These are phyloP conservation scores for Solanum bukasovii DNA, from an alignment of 257 asterid genomes.

Conservation along the genomic window DNA sequence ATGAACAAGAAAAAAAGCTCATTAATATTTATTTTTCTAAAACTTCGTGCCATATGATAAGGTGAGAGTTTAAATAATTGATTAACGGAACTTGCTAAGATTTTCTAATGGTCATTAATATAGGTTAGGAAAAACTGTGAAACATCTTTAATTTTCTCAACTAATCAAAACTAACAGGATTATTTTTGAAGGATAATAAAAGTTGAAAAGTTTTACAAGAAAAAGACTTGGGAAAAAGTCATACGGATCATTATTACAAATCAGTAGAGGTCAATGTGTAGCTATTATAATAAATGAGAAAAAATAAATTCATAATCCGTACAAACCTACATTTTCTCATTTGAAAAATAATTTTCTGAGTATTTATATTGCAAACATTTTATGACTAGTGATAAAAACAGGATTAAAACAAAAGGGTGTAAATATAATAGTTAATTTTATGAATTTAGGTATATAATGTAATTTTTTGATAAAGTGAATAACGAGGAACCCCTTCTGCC, in stretches of 20 bases:
- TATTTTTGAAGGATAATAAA: background rate
- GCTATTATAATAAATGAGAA: background rate
- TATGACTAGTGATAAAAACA: background rate
- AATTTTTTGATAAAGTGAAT: background rate
- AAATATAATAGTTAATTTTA: background rate
- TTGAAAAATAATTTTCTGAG: background rate
- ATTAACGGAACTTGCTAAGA: too few relatives aligned
- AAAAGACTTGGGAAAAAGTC: background rate
- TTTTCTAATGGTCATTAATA: background rate
- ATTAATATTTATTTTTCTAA: too few relatives aligned
- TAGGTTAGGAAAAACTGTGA: background rate
- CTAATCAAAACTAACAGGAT: background rate
- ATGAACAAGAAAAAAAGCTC: background rate
- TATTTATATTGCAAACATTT: background rate
- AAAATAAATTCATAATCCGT: background rate
- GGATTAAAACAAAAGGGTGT: background rate
- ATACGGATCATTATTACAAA: background rate
- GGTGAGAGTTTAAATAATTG: rapidly evolving
- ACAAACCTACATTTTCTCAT: background rate
- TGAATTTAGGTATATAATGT: background rate
- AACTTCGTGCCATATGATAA: background rate
- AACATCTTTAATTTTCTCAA: background rate
- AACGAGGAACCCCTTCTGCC: background rate
- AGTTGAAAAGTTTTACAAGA: background rate
- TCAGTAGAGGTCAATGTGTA: background rate